phyloP scores from a whole-genome alignment of 2,329 filamentous ascomycete species.

The Acrocalymma vagum region DNA sequence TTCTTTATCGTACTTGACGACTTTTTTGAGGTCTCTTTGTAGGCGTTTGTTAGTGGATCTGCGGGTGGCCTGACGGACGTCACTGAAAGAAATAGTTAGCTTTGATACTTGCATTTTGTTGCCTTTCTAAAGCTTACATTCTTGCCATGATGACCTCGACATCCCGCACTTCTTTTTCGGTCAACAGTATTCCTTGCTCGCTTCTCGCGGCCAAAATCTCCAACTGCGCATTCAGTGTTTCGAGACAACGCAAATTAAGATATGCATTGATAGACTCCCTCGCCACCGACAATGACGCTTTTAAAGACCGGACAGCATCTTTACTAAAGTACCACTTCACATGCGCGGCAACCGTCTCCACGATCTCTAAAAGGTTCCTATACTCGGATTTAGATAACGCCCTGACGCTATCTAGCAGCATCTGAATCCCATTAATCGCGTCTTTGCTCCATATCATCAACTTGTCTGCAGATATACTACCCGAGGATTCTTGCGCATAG shows the following conservation, averaged over 20 bases:
- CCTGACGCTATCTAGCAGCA: slow-evolving; percentile 1
- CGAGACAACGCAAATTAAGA: slow-evolving; percentile 6
- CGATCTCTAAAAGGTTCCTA: background rate
- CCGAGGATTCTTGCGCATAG: background rate
- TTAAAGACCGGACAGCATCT: slow-evolving; percentile 4
- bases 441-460: slow-evolving; percentile 1
- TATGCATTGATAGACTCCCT: slow-evolving; percentile 10
- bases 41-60: too few relatives aligned
- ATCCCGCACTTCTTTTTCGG: too few relatives aligned
- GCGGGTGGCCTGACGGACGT: too few relatives aligned
- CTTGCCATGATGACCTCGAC: too few relatives aligned
- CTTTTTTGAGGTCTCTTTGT: too few relatives aligned
- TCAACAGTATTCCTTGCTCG: too few relatives aligned
- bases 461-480: background rate
- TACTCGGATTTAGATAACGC: slow-evolving; percentile 3
- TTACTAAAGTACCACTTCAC: slow-evolving; percentile 12
- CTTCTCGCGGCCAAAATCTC: too few relatives aligned
- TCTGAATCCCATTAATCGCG: background rate
- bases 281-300: slow-evolving; percentile 11
- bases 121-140: too few relatives aligned
- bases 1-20: too few relatives aligned
- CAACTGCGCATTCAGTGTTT: slow-evolving; percentile 7
- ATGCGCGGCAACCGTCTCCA: slow-evolving; percentile 5
- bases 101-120: too few relatives aligned
- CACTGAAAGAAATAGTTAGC: too few relatives aligned